Conservation (phyloP, 2,329 filamentous ascomycete species). For the Aspergillus sp. region DNA sequence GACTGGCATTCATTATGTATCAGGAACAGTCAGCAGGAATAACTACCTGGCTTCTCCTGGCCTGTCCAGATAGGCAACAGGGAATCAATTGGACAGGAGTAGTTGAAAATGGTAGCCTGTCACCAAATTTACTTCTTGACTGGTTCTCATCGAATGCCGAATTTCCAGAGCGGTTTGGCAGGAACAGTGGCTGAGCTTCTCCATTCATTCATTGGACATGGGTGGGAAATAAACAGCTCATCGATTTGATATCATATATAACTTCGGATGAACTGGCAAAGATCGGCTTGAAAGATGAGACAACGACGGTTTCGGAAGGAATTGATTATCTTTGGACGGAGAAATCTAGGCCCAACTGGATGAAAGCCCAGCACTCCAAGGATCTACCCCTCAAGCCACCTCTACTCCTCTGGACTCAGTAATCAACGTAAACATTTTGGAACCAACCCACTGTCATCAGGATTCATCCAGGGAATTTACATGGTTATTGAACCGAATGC, state of each 20-base stretch:
- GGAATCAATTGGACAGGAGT: not conserved
- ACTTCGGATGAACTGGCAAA: not conserved
- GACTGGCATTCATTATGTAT: not conserved
- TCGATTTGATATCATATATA: not conserved
- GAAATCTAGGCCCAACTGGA: not conserved
- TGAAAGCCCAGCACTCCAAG: too few relatives aligned
- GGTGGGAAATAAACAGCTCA: not conserved
- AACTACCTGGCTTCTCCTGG: not conserved
- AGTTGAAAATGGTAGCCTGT: not conserved
- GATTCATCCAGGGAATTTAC: constrained; percentile 39
- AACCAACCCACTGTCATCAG: not conserved
- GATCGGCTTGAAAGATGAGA: not conserved
- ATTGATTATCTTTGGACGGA: not conserved
- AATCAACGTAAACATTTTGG: not conserved
- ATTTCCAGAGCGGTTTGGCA: not conserved
- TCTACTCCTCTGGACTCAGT: not conserved
- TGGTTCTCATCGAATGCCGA: not conserved
- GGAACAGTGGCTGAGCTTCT: not conserved
- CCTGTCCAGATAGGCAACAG: not conserved
- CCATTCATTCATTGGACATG: not conserved
- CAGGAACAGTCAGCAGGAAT: not conserved
- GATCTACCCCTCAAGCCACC: not conserved
- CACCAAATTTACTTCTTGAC: not conserved
- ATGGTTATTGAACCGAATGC: constrained; percentile 20
- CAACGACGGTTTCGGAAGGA: not conserved